Evolutionary conservation across 2,329 filamentous ascomycete species (phyloP), one percentile per base, ranked within the genome.

Genomic region (Malbranchea zuffiana): DNA sequence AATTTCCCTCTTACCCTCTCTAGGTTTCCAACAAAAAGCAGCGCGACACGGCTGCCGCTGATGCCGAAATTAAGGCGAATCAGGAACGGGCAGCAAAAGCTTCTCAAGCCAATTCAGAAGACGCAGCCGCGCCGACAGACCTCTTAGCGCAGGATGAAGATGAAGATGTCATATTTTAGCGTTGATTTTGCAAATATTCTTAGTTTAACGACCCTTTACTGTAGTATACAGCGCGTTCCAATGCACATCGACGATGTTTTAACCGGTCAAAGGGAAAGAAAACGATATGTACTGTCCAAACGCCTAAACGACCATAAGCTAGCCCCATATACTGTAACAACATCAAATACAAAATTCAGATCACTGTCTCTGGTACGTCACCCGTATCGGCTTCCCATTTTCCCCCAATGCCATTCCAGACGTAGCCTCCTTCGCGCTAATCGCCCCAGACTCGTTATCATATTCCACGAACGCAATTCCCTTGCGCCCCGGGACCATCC

Each of bases 401-500:
- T 77, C 77, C 36, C 80, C 82, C 49, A 98, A 66, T 16, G 75
- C 68, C 75, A 90, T 87, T 15, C 85, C 85, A 8, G 83, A 80
- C 20, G 85, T 93, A 46, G 80, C 85, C 68, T 96, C 88, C 70
- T 94, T 96, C 12, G 90, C 90, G 37, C 78, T 80, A 51, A 94
- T 94, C 18, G 90, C 87, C 27, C 84, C 86, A 32, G 79, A 72
- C 64, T 96, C 86, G 47, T 75, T 78, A 52, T 94, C 85, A 64
- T 96, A 98, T 61, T 98, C 90, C 42, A 95, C 85, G 59, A 98
- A 98, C 1, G 86, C 90, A 59, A 98, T 87, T 3, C 85, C 85
- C 46, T 76, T 80, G 35, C 88, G 71, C 19, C 85, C 82, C 4
- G 88, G 87, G 30, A 96, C 88, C 56, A 85, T 63, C 52, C 90